Evolutionary conservation across 1,284 basidiomycete genomes (phyloP), one percentile per base, ranked within the genome.

Genomic region (Tylopilus orsonianus): DNA sequence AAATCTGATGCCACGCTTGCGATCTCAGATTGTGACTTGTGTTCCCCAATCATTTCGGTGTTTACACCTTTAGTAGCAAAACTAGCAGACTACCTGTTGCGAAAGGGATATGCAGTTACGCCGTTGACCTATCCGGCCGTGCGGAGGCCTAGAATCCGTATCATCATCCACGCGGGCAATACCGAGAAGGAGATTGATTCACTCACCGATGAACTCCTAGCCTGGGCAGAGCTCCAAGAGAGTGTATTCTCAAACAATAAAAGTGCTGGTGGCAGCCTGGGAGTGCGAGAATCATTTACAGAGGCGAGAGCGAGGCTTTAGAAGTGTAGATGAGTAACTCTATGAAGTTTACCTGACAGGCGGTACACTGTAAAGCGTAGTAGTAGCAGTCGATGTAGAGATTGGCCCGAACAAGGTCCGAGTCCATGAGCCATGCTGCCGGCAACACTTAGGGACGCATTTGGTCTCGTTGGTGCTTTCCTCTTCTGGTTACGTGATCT

Each of bases 31-130:
- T 14, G 2, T 12, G 43, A 36, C 24, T 20, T 52, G 8, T 52
- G 30, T 37, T 62, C 60, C 18, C 57, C 60, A 3, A 13, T 59
- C 44, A 56, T 59, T 5, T 60, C 60, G 1, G 45, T 59, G 8
- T 52, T 52, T 34, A 56, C 60, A 2, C 60, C 57, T 0, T 27
- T 3, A n/a, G 46, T 34, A 12, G 5, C 16, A 2, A 43, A 8
- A 4, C 46, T 59, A 13, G 37, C 49, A 3, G 44, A 45, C 4
- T 46, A 50, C n/a, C 22, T 59, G 5, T 24, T 44, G 8, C n/a
- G 47, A 12, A 57, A 9, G 20, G 60, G 60, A 16, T 47, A 62
- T 4, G 48, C 24, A 0, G 60, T 48, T n/a, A 23, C 44, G 0
- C n/a, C 56, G 5, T 27, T 60, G 3, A 56, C 52, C 8, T 50